These are phyloP conservation scores for sweet orange (Citrus sinensis) DNA, from an alignment of 345 rosid species.

Conservation along the genomic window DVS_A1.0 CM039165.1:28996501-28997000, in stretches of 20 bases:
- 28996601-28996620: too few species aligned
- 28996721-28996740: conserved; percentile 99
- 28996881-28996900: too few species aligned
- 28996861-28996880: too few species aligned
- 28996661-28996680: conserved; percentile 17
- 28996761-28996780: not conserved
- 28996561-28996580: conserved; percentile 98
- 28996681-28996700: conserved; percentile 99
- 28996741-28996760: conserved; percentile 92
- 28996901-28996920: too few species aligned
- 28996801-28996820: too few species aligned
- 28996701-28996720: conserved; percentile 99
- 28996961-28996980: too few species aligned
- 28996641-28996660: not conserved
- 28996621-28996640: too few species aligned
- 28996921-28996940: too few species aligned
- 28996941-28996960: too few species aligned
- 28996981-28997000: rapidly evolving
- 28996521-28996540: conserved; percentile 98
- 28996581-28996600: conserved; percentile 67
- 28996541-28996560: conserved; percentile 99
- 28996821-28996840: too few species aligned
- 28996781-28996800: too few species aligned
- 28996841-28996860: too few species aligned
- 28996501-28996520: conserved; percentile 95